Base-by-base conservation (phyloP, 1,139 yeast genomes). In the Diutina neorugosa region DNA sequence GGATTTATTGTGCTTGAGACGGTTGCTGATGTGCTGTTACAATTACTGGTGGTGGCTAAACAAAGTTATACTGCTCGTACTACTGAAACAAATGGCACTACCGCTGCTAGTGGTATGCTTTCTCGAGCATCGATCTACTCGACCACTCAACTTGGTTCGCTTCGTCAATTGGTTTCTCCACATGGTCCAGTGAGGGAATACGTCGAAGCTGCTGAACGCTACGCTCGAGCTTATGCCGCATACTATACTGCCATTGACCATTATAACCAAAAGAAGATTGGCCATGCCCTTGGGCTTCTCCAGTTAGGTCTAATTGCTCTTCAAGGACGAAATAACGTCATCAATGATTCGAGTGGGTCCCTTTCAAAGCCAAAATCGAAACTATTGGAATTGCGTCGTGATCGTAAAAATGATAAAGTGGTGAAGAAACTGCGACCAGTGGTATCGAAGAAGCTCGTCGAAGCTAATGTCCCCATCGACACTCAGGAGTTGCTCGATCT, bases 281-380 rank as follows among this genome's bases (percentile, higher is more conserved):
- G 80, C 0, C 68, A 66, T 46, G 76, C 79, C 0, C 65, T 75
- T 21, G 80, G 80, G 0, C 60, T 74, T 19, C 60, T 73, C 4
- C 71, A 73, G 53, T 73, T 65, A 53, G 62, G 76, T 27, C 62
- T 74, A 16, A 58, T 74, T n/a, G 62, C 64, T 21, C 62, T 75
- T 20, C 78, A 75, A 54, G 70, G 73, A 53, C 73, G 72, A 56
- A 62, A 62, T 25, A 7, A 4, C 4, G 37, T 31, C 1, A n/a
- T 31, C 4, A 4, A 11, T 9, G 25, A 42, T 1, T 14, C 11
- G 25, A 12, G 14, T 16, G n/a, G 4, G n/a, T 19, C 43, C 2
- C 12, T 42, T 2, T 42, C 64, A 14, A 54, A 62, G 62, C 50
- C 55, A 57, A 20, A 52, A 48, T 16, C 23, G 12, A 31, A 42